Percentiles rank a stretch among this genome's conserved stretches.
Conservation (phyloP, 306 rosid genomes). For the Gastrolobium villosum region DNA sequence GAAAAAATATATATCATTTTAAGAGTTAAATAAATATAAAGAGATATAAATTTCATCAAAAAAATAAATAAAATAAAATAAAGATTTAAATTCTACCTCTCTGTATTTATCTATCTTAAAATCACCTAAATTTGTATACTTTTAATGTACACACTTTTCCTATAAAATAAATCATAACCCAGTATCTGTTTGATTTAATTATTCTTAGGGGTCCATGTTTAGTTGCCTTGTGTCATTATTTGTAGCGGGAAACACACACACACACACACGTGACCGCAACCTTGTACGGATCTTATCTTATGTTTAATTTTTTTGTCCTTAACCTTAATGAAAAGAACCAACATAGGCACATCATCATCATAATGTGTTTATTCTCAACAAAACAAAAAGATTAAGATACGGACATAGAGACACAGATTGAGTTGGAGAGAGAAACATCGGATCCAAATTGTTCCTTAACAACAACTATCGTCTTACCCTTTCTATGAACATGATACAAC, state of each 20-base stretch:
- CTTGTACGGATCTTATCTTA: constrained; percentile 34
- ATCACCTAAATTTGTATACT: no score
- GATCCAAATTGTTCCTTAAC: constrained; percentile 53
- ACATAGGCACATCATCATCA: constrained; percentile 43
- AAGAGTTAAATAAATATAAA: no score
- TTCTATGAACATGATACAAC: constrained; percentile 34
- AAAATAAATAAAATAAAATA: no score
- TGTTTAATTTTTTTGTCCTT: background rate
- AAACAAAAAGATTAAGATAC: constrained; percentile 32
- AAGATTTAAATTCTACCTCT: no score
- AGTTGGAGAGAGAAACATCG: constrained; percentile 66
- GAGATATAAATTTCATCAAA: no score
- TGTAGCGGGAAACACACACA: background rate
- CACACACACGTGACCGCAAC: constrained; percentile 25
- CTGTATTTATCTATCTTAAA: no score
- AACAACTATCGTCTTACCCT: constrained; percentile 35
- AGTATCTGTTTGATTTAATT: background rate
- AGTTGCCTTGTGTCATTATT: background rate
- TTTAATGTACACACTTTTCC: no score
- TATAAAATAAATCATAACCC: background rate
- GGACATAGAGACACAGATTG: constrained; percentile 47
- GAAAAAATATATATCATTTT: no score
- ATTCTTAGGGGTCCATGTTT: background rate
- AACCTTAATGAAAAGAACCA: background rate
- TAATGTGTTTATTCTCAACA: constrained; percentile 25